Evolutionary conservation across 164 flowering plant species (phyloP).

Genomic region (Chimonanthus salicifolius): DNA sequence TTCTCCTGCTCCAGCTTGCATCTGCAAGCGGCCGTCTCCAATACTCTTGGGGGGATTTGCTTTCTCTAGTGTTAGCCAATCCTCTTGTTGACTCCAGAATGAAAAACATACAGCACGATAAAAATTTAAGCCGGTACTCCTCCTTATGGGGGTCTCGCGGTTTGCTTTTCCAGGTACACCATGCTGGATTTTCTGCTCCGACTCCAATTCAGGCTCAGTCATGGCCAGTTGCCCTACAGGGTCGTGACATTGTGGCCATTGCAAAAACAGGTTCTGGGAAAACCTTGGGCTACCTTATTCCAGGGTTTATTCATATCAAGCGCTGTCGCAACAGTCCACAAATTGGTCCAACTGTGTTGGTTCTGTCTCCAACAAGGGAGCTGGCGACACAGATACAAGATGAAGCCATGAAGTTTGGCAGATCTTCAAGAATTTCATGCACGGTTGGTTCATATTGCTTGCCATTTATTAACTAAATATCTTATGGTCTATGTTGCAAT

Average conservation of each 20-base stretch:
- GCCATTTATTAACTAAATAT: not conserved
- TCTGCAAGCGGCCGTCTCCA: slow-evolving; percentile 46
- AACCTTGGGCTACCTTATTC: slow-evolving; percentile 78
- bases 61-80: slow-evolving; percentile 47
- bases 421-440: slow-evolving; percentile 71
- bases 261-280: slow-evolving; percentile 96
- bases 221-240: slow-evolving; percentile 80
- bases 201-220: slow-evolving; percentile 95
- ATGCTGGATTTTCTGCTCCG: slow-evolving; percentile 81
- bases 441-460: slow-evolving; percentile 35
- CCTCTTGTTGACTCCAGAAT: slow-evolving; percentile 23
- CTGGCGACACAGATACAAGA: slow-evolving; percentile 92
- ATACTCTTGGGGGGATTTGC: slow-evolving; percentile 46
- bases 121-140: slow-evolving; percentile 25
- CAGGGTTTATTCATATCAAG: slow-evolving; percentile 76
- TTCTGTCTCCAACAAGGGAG: slow-evolving; percentile 88
- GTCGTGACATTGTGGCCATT: slow-evolving; percentile 87
- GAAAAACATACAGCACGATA: slow-evolving; percentile 18
- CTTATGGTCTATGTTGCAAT: no score
- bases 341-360: slow-evolving; percentile 80
- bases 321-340: slow-evolving; percentile 45
- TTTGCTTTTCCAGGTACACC: slow-evolving; percentile 58
- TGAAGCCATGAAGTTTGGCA: slow-evolving; percentile 82
- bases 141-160: slow-evolving; percentile 37
- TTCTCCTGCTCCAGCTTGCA: slow-evolving; percentile 76